Percentiles rank a stretch among this genome's conserved stretches.
phyloP scores from a whole-genome alignment of 2,329 filamentous ascomycete species.

The Pestalotiopsis sp. region DNA sequence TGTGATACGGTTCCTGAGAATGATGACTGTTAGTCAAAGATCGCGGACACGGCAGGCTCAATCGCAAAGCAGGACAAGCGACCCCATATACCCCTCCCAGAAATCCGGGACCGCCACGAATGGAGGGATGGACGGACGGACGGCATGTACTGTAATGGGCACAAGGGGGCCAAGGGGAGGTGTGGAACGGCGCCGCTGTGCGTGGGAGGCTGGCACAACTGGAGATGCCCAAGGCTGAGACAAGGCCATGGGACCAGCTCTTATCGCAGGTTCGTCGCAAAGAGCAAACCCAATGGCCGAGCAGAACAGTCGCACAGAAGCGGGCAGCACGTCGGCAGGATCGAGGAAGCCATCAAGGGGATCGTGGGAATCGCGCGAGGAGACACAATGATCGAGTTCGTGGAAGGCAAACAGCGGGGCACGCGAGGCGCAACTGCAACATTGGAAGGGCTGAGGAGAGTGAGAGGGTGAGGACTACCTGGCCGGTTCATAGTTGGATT shows the following conservation, averaged over 20 bases:
- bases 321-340: constrained; percentile 10
- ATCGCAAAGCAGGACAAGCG: background rate
- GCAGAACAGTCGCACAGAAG: constrained; percentile 8
- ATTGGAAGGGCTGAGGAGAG: constrained; percentile 15
- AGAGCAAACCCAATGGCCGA: constrained; percentile 10
- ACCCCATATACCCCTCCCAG: background rate
- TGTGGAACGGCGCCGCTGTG: background rate
- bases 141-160: background rate
- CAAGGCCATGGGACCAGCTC: background rate
- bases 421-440: constrained; percentile 24
- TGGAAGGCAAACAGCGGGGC: constrained; percentile 28
- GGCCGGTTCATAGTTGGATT: constrained; percentile 56
- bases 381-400: constrained; percentile 21
- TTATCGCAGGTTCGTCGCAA: constrained; percentile 7
- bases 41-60: background rate
- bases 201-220: constrained; percentile 2
- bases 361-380: constrained; percentile 20
- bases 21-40: constrained; percentile 33
- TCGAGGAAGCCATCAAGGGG: constrained; percentile 14
- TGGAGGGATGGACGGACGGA: background rate
- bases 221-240: constrained; percentile 5
- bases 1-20: constrained; percentile 59
- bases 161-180: background rate
- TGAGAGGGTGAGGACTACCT: constrained; percentile 46
- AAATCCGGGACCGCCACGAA: background rate